Evolutionary conservation across 2,329 filamentous ascomycete species (phyloP).

Genomic region (Leptosphaerulina australis): DNA sequence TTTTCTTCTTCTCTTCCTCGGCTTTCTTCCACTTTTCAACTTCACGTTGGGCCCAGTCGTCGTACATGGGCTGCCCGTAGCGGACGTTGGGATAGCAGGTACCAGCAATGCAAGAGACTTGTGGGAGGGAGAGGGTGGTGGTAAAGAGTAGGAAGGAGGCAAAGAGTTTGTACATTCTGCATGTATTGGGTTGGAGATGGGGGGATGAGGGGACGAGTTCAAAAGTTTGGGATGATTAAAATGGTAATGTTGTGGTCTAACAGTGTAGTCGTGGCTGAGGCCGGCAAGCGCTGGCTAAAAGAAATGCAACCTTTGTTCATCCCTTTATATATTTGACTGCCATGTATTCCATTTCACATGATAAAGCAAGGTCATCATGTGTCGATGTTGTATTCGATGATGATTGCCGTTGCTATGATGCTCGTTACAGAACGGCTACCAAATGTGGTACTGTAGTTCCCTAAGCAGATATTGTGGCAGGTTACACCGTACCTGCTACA

Average conservation of each 20-base stretch:
- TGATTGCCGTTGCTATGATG: slow-evolving; percentile 8
- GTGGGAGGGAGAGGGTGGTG: no score
- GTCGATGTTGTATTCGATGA: not conserved
- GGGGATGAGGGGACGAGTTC: not conserved
- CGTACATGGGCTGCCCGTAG: not conserved
- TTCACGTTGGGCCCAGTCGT: not conserved
- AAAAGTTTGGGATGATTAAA: not conserved
- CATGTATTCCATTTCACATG: not conserved
- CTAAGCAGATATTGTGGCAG: slow-evolving; percentile 4
- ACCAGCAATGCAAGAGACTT: not conserved
- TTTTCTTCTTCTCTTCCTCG: not conserved
- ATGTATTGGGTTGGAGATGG: no score
- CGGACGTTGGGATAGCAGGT: not conserved
- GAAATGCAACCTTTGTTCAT: not conserved
- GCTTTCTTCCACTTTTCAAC: not conserved
- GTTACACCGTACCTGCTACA: slow-evolving; percentile 21
- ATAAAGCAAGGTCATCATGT: slow-evolving; percentile 9
- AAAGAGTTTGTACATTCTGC: no score
- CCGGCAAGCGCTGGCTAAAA: slow-evolving; percentile 9
- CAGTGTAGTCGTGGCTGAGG: not conserved
- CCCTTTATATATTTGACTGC: slow-evolving; percentile 15
- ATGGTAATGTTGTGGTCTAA: not conserved
- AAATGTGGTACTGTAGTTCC: slow-evolving; percentile 15
- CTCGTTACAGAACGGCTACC: not conserved
- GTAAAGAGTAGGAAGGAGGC: no score